phyloP scores from a whole-genome alignment of 129 eudicot genomes.

The Lonicera japonica region DNA sequence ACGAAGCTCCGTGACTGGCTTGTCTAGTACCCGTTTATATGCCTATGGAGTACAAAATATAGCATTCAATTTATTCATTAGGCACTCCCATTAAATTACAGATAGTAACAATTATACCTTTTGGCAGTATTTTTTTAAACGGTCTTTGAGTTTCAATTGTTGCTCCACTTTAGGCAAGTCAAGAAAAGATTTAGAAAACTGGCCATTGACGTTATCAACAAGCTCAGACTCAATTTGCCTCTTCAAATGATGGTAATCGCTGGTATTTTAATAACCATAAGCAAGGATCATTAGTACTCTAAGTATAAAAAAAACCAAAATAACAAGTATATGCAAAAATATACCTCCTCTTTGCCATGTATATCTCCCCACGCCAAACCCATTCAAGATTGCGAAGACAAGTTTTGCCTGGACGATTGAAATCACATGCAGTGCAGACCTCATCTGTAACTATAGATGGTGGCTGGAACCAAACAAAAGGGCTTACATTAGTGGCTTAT shows the following conservation, averaged over 20 bases:
- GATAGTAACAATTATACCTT: conserved; percentile 45
- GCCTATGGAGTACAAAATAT: conserved; percentile 39
- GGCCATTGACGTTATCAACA: conserved; percentile 54
- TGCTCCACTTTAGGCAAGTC: conserved; percentile 88
- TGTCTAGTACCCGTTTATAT: conserved; percentile 87
- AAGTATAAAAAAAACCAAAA: conserved; percentile 15
- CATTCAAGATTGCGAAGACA: conserved; percentile 98
- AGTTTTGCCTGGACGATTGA: conserved; percentile 92
- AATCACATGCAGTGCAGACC: conserved; percentile 98
- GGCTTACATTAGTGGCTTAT: not conserved
- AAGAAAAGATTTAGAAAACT: conserved; percentile 61
- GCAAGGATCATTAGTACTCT: conserved; percentile 4
- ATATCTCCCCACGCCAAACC: conserved; percentile 99
- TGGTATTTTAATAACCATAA: conserved; percentile 22
- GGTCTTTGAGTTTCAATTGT: conserved; percentile 85
- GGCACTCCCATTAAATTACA: conserved; percentile 10
- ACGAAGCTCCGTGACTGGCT: conserved; percentile 79
- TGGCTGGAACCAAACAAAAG: conserved; percentile 53
- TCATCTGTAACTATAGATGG: conserved; percentile 97
- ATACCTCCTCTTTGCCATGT: conserved; percentile 97
- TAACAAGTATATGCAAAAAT: conserved; percentile 6
- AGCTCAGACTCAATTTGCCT: conserved; percentile 98
- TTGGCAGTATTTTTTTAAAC: conserved; percentile 89
- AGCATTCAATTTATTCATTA: conserved; percentile 11
- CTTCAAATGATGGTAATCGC: conserved; percentile 92